phyloP scores from a whole-genome alignment of 2,329 filamentous ascomycete genomes.

The Juglanconis sp. region DNA sequence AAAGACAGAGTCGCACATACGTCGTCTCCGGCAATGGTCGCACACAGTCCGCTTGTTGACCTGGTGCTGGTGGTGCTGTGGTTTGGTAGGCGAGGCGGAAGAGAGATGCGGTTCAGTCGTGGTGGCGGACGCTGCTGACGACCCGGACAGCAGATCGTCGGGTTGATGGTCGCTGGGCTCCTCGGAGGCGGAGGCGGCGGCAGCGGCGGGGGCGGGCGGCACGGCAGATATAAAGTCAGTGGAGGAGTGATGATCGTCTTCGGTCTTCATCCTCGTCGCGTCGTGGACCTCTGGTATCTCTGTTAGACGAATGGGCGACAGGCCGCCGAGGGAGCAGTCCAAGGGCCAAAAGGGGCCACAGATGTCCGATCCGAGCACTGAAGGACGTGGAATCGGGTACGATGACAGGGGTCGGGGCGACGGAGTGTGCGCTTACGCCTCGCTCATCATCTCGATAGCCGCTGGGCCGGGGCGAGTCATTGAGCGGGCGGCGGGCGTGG shows the following conservation, averaged over 20 bases:
- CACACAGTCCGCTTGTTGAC: slow-evolving; percentile 37
- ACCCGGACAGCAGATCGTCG: not conserved
- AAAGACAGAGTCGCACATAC: slow-evolving; percentile 29
- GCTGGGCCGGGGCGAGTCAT: slow-evolving; percentile 15
- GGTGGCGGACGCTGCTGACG: not conserved
- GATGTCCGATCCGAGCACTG: not conserved
- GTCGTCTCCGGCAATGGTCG: slow-evolving; percentile 42
- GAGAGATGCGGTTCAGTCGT: slow-evolving; percentile 1
- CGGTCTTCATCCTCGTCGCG: slow-evolving; percentile 18
- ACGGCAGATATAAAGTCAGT: slow-evolving; percentile 14
- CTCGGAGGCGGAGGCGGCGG: slow-evolving; percentile 1
- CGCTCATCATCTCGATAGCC: slow-evolving; percentile 16
- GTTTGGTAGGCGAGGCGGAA: slow-evolving; percentile 12
- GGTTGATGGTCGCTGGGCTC: not conserved
- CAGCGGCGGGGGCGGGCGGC: slow-evolving; percentile 7
- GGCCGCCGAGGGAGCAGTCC: not conserved
- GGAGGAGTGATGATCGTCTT: slow-evolving; percentile 17
- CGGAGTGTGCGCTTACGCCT: slow-evolving; percentile 14
- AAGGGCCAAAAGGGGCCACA: slow-evolving; percentile 6
- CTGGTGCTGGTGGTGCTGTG: not conserved
- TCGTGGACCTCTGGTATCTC: not conserved
- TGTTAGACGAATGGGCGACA: not conserved
- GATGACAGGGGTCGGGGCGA: slow-evolving; percentile 8
- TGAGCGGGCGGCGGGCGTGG: not conserved
- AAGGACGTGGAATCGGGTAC: not conserved